A percentile compares a stretch with the other conserved stretches of the same genome.
Conservation (phyloP, 805 yeast species). For the Brettanomyces bruxellensis region DNA sequence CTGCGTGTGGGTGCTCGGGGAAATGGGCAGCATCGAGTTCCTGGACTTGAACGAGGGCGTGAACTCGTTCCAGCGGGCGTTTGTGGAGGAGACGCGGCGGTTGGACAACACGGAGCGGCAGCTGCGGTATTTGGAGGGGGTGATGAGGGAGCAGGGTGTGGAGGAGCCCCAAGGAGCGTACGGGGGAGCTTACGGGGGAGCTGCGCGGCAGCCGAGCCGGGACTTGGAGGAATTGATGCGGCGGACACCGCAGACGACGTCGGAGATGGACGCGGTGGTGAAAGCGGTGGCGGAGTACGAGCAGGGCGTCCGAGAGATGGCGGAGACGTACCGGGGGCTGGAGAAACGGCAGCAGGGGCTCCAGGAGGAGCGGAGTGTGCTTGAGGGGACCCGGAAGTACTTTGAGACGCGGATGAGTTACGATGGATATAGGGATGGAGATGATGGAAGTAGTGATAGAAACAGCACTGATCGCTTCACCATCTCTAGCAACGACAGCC, state of each 20-base stretch:
- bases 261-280: slow-evolving; percentile 66
- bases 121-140: slow-evolving; percentile 42
- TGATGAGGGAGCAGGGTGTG: slow-evolving; percentile 43
- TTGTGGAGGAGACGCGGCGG: slow-evolving; percentile 77
- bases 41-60: slow-evolving; percentile 78
- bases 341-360: slow-evolving; percentile 47
- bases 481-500: slow-evolving; percentile 10
- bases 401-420: slow-evolving; percentile 25
- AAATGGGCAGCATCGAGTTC: slow-evolving; percentile 78
- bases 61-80: slow-evolving; percentile 81
- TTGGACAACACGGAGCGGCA: slow-evolving; percentile 88
- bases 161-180: background rate
- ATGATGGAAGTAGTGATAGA: too few species aligned
- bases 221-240: slow-evolving; percentile 7
- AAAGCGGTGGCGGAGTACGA: slow-evolving; percentile 57
- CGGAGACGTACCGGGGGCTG: slow-evolving; percentile 57
- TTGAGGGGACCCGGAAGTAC: slow-evolving; percentile 26
- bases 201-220: slow-evolving; percentile 12
- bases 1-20: slow-evolving; percentile 78
- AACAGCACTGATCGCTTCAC: too few species aligned
- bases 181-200: slow-evolving; percentile 15
- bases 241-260: slow-evolving; percentile 46
- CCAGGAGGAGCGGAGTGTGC: slow-evolving; percentile 60
- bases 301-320: slow-evolving; percentile 59
- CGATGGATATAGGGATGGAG: slow-evolving; percentile 14